Base-by-base conservation (phyloP, 139 green algal species). In the Helicosporidium sp. region DNA sequence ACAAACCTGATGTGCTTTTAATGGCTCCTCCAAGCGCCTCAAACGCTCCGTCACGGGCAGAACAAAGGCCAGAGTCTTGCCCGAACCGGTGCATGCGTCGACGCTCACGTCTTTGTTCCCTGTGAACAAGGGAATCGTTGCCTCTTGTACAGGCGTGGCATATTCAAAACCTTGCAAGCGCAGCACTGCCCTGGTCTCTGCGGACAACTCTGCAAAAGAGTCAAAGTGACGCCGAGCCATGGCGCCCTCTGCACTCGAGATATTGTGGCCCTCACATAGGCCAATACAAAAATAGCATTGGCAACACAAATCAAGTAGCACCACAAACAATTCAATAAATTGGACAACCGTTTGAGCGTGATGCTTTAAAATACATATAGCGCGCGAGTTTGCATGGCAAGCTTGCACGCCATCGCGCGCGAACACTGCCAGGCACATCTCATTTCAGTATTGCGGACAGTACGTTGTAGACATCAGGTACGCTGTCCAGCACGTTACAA, bases 21-120 rank as follows among this genome's bases (percentile, higher is more conserved):
- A 54, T 3, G 62, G 51, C 25, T 80, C 53, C 13, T 85, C 62
- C 19, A 87, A 42, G 1, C 49, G 57, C 6, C 71, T 29, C 23
- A 98, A 54, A 19, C 80, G 83, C 50, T 98, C 87, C 7, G 93
- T 57, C 0, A 94, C 55, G 4, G 89, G 89, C 18, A 98, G 44
- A 3, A 98, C 58, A 47, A 97, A 98, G 1, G 89, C 87, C 7
- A 98, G 68, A 0, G 89, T 98, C 61, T 98, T 98, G 10, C 89
- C 89, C 12, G 70, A 87, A n/a, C 89, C 89, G 1, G 89, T 98
- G 60, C 66, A 80, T 0, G 89, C 89, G 23, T 97, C 87, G 15
- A 97, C 89, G 6, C 75, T 71, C 2, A 98, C 89, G 55, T 98
- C 89, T 54, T 94, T 94, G 70, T 98, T 77, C 10, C 69, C 72